Conservation (phyloP, 1,284 basidiomycete species). For the Puccinia horiana region DNA sequence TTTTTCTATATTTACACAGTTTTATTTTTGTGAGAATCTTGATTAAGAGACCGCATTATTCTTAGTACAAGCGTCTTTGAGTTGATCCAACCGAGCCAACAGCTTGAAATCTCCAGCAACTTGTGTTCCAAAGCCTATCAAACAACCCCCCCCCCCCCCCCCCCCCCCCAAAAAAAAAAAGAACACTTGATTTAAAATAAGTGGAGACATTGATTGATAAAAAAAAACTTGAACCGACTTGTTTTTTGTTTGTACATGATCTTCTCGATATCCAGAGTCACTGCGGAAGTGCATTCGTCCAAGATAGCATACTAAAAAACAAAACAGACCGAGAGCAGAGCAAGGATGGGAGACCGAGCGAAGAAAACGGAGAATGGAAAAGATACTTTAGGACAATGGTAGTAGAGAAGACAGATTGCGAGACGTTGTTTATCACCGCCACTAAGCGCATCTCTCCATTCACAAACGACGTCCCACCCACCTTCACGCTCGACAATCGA, state of each 20-base stretch:
- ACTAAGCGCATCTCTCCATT: conserved; percentile 90
- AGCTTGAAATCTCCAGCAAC: conserved; percentile 78
- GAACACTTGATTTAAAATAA: not conserved
- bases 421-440: conserved; percentile 72
- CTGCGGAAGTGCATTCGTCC: conserved; percentile 92
- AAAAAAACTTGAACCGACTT: conserved; percentile 58
- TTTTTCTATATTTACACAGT: too few relatives aligned
- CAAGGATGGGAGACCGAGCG: not conserved
- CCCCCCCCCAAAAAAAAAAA: not conserved
- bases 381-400: conserved; percentile 85
- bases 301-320: conserved; percentile 86
- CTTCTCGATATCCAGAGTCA: conserved; percentile 88
- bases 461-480: conserved; percentile 82
- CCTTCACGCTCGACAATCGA: conserved; percentile 90
- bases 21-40: too few relatives aligned
- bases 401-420: conserved; percentile 94
- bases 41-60: too few relatives aligned
- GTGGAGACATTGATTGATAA: too few relatives aligned
- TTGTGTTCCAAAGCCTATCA: conserved; percentile 71
- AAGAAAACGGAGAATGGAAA: not conserved
- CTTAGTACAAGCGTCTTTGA: conserved; percentile 64
- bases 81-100: conserved; percentile 72
- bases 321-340: not conserved
- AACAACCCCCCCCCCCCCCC: too few relatives aligned
- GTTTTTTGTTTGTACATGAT: conserved; percentile 97